These are phyloP conservation scores for Neoascochyta sp. DNA, from an alignment of 2,329 filamentous ascomycete species.

Conservation along the genomic window DNA sequence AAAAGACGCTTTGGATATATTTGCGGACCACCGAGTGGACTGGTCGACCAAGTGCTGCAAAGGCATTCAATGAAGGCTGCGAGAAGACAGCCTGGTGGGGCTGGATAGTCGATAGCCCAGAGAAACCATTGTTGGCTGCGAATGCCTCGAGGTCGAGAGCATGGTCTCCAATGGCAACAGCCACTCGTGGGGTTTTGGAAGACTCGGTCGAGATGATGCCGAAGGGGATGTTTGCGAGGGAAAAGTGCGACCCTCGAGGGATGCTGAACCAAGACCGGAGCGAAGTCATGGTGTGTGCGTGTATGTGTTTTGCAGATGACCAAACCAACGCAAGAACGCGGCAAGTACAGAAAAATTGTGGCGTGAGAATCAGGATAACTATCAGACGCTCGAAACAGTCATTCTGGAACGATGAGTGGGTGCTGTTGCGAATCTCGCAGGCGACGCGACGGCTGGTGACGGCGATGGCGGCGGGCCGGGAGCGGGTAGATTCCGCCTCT, in stretches of 20 bases:
- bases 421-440: no score
- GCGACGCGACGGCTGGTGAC: slow-evolving; percentile 21
- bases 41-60: slow-evolving; percentile 66
- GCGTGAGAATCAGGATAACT: no score
- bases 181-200: slow-evolving; percentile 57
- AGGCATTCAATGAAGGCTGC: slow-evolving; percentile 65
- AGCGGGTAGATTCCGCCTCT: slow-evolving; percentile 27
- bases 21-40: slow-evolving; percentile 66
- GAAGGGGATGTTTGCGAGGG: slow-evolving; percentile 77
- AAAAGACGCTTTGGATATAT: slow-evolving; percentile 65
- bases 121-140: slow-evolving; percentile 57
- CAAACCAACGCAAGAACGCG: no score
- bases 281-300: slow-evolving; percentile 26
- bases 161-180: slow-evolving; percentile 68
- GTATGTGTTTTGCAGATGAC: no score
- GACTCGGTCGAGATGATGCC: slow-evolving; percentile 68
- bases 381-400: no score
- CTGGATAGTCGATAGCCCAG: slow-evolving; percentile 54
- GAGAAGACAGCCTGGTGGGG: slow-evolving; percentile 60
- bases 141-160: slow-evolving; percentile 67
- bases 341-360: no score
- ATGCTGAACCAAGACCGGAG: slow-evolving; percentile 57
- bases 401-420: no score
- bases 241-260: slow-evolving; percentile 62
- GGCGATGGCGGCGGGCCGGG: slow-evolving; percentile 20